A percentile compares a stretch with the other conserved stretches of the same genome.
Conservation (phyloP, 1,139 yeast species). For the Scheffersomyces lignicola region DNA sequence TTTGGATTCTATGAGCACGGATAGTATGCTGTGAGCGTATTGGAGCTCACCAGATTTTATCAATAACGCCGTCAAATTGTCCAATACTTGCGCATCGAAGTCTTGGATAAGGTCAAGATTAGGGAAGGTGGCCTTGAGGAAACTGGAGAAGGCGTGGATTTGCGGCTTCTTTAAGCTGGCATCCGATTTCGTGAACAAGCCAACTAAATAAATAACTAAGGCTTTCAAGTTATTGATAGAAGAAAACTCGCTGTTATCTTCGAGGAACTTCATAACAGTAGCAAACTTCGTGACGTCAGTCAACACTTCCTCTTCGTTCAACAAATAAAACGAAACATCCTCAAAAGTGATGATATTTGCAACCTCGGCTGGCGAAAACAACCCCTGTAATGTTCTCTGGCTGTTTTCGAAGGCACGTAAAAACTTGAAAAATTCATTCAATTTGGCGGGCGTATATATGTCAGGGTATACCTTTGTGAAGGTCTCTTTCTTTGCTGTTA, state of each 20-base stretch:
- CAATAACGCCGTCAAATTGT: slow-evolving; percentile 27
- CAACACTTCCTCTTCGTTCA: slow-evolving; percentile 12
- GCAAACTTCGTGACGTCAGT: slow-evolving; percentile 12
- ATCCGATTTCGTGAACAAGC: background rate
- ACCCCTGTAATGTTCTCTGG: slow-evolving; percentile 14
- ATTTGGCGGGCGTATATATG: slow-evolving; percentile 4
- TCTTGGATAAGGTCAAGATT: slow-evolving; percentile 11
- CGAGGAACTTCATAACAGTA: background rate
- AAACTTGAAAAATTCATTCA: slow-evolving; percentile 15
- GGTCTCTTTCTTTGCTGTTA: background rate
- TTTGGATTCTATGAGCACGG: slow-evolving; percentile 17
- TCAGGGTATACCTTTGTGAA: background rate
- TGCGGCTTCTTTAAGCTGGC: no score
- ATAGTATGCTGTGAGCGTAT: slow-evolving; percentile 20
- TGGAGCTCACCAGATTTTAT: slow-evolving; percentile 19
- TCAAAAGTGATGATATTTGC: slow-evolving; percentile 20
- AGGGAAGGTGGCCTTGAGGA: slow-evolving; percentile 1
- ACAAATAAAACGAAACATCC: slow-evolving; percentile 19
- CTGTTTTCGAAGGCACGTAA: slow-evolving; percentile 22
- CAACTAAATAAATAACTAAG: slow-evolving; percentile 12
- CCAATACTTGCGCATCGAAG: slow-evolving; percentile 23
- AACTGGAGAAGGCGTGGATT: background rate
- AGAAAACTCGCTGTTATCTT: slow-evolving; percentile 3
- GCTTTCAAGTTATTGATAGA: slow-evolving; percentile 10
- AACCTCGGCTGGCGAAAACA: slow-evolving; percentile 14